Evolutionary conservation across 495 filamentous ascomycete genomes (phyloP).

Genomic region (Lasiosphaeria miniovina): DNA sequence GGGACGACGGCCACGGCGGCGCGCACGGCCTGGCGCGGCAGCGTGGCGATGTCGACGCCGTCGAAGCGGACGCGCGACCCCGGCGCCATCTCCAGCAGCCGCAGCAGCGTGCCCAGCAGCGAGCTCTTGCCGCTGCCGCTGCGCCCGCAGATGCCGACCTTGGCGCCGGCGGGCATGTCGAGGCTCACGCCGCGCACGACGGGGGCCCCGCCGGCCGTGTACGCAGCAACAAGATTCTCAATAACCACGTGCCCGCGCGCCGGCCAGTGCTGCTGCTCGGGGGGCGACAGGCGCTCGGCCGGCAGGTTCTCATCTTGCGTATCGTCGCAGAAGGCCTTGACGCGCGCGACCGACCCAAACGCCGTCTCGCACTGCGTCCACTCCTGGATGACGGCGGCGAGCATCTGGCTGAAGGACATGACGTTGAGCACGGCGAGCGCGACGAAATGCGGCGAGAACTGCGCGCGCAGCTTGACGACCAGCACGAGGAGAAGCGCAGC

Average conservation of each 20-base stretch:
- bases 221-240: background rate
- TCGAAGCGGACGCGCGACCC: slow-evolving; percentile 35
- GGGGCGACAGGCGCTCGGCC: background rate
- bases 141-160: slow-evolving; percentile 8
- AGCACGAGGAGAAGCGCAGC: slow-evolving; percentile 37
- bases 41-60: background rate
- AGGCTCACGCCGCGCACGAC: background rate
- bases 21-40: slow-evolving; percentile 1
- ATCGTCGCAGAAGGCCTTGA: slow-evolving; percentile 33
- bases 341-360: slow-evolving; percentile 43
- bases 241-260: background rate
- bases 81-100: slow-evolving; percentile 78
- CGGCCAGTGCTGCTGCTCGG: background rate
- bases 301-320: slow-evolving; percentile 1
- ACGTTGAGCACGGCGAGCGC: slow-evolving; percentile 10
- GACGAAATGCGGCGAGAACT: background rate
- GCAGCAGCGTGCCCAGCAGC: slow-evolving; percentile 79
- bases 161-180: background rate
- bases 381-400: slow-evolving; percentile 4
- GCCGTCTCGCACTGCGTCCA: slow-evolving; percentile 48
- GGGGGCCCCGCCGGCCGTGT: background rate
- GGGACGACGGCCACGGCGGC: slow-evolving; percentile 27
- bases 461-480: slow-evolving; percentile 21
- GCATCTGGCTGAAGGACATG: slow-evolving; percentile 8
- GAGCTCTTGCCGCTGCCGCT: slow-evolving; percentile 70